Conservation (phyloP, 805 yeast species). For the Kazachstania psychrophila region DNA sequence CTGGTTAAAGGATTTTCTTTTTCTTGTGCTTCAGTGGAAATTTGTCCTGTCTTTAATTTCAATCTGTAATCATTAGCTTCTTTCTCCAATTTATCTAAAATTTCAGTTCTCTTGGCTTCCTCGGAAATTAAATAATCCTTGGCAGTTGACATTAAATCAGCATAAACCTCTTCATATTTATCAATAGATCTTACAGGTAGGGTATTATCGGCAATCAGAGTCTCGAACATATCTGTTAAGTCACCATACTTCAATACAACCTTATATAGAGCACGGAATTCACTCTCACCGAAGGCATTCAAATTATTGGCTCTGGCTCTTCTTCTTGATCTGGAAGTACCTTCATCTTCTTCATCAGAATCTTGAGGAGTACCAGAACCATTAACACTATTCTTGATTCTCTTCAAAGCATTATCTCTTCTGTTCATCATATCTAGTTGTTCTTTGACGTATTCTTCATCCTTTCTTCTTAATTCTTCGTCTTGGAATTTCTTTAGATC, state of each 20-base stretch:
- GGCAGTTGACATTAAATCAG: slow-evolving; percentile 60
- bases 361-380: slow-evolving; percentile 31
- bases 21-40: slow-evolving; percentile 25
- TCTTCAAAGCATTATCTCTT: slow-evolving; percentile 64
- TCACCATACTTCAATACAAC: slow-evolving; percentile 79
- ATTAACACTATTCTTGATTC: slow-evolving; percentile 37
- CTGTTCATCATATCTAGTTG: slow-evolving; percentile 83
- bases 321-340: slow-evolving; percentile 32
- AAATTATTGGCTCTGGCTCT: slow-evolving; percentile 37
- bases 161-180: slow-evolving; percentile 61
- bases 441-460: slow-evolving; percentile 78
- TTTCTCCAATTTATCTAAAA: slow-evolving; percentile 49
- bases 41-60: slow-evolving; percentile 31
- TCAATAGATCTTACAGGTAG: slow-evolving; percentile 78
- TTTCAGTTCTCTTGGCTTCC: slow-evolving; percentile 50
- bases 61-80: slow-evolving; percentile 49
- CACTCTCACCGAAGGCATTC: slow-evolving; percentile 67
- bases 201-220: slow-evolving; percentile 80
- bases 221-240: slow-evolving; percentile 67
- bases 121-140: slow-evolving; percentile 53
- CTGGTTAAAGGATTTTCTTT: slow-evolving; percentile 40
- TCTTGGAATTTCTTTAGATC: slow-evolving; percentile 83
- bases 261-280: slow-evolving; percentile 75
- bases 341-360: slow-evolving; percentile 33
- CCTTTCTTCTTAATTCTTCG: slow-evolving; percentile 78